phyloP scores from a whole-genome alignment of 1,139 yeast species.

The Debaryomyces robertsiae region DNA sequence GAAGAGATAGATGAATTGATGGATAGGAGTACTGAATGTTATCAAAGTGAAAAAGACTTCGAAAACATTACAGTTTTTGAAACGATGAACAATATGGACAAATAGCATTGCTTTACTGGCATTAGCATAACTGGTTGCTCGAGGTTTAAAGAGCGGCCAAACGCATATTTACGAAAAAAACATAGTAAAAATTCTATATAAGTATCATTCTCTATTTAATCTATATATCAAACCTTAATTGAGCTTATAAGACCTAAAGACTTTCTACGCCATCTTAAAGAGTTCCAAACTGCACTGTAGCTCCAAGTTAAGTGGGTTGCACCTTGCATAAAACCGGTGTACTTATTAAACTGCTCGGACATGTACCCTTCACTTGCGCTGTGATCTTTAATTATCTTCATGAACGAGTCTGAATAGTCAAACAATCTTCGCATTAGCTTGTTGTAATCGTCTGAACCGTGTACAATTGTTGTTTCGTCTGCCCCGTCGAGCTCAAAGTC shows the following conservation, averaged over 20 bases:
- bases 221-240: background rate
- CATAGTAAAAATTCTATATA: too few relatives aligned
- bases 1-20: slow-evolving; percentile 55
- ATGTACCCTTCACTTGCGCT: slow-evolving; percentile 72
- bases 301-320: slow-evolving; percentile 92
- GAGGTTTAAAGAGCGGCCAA: too few relatives aligned
- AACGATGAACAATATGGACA: slow-evolving; percentile 46
- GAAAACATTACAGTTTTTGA: slow-evolving; percentile 55
- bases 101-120: slow-evolving; percentile 16
- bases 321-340: slow-evolving; percentile 85
- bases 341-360: slow-evolving; percentile 86
- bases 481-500: slow-evolving; percentile 36
- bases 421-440: slow-evolving; percentile 50
- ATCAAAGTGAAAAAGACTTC: slow-evolving; percentile 29
- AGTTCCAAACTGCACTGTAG: slow-evolving; percentile 75
- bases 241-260: slow-evolving; percentile 19
- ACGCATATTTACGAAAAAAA: too few relatives aligned
- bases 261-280: slow-evolving; percentile 62
- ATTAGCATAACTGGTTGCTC: too few relatives aligned
- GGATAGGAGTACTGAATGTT: slow-evolving; percentile 55
- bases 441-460: slow-evolving; percentile 48
- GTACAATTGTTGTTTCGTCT: slow-evolving; percentile 38
- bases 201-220: too few relatives aligned
- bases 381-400: slow-evolving; percentile 72
- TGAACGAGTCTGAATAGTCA: slow-evolving; percentile 72